A percentile compares a stretch with the other conserved stretches of the same genome.
Evolutionary conservation across 345 rosid species (phyloP).

Genomic region (Populus simonii): DNA sequence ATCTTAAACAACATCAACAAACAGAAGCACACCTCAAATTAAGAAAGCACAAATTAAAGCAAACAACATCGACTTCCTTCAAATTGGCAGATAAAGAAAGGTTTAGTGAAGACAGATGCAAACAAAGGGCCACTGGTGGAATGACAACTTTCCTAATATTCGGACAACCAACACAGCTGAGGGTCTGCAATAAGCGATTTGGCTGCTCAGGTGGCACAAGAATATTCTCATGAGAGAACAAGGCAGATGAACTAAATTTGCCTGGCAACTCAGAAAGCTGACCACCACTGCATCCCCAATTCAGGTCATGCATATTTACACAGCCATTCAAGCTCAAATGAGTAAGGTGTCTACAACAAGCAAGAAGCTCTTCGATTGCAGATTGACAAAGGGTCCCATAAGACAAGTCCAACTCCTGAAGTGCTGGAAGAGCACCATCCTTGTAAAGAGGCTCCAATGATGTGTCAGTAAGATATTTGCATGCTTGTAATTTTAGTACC

Average conservation of each 20-base stretch:
- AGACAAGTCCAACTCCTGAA: conserved; percentile 86
- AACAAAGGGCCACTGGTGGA: conserved; percentile 75
- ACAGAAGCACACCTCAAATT: conserved; percentile 59
- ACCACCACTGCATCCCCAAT: conserved; percentile 65
- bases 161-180: conserved; percentile 88
- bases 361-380: conserved; percentile 94
- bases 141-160: conserved; percentile 85
- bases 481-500: conserved; percentile 94
- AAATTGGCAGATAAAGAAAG: conserved; percentile 77
- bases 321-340: conserved; percentile 96
- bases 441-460: conserved; percentile 93
- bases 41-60: conserved; percentile 66
- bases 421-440: conserved; percentile 71
- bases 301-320: conserved; percentile 87
- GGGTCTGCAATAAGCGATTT: conserved; percentile 80
- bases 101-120: conserved; percentile 71
- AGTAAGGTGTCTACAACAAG: conserved; percentile 83
- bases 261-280: conserved; percentile 38
- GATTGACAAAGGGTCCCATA: conserved; percentile 88
- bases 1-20: not conserved
- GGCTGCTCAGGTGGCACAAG: conserved; percentile 43
- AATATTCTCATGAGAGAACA: conserved; percentile 25
- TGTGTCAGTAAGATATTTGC: conserved; percentile 85
- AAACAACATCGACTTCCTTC: conserved; percentile 83
- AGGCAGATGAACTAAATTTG: conserved; percentile 20